These are phyloP conservation scores for Pythium dissimile DNA, from an alignment of 352 stramenopile species.

Conservation along the genomic window DNA sequence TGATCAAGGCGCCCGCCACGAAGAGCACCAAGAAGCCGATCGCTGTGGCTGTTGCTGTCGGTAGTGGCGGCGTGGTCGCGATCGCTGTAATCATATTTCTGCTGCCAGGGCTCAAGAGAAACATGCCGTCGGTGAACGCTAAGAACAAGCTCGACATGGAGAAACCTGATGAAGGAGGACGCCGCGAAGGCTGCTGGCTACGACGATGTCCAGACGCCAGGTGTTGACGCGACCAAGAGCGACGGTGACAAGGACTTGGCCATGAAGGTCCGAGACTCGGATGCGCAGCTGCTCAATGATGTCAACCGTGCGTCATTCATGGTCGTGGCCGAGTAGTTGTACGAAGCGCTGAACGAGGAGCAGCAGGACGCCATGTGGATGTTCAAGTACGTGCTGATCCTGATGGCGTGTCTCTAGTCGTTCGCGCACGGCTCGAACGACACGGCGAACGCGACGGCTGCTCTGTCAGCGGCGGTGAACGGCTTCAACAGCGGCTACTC, in stretches of 20 bases:
- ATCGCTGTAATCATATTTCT: slow-evolving; percentile 21
- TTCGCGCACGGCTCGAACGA: slow-evolving; percentile 84
- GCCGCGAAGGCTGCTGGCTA: slow-evolving; percentile 6
- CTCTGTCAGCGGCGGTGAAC: slow-evolving; percentile 52
- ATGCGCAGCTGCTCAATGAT: not conserved
- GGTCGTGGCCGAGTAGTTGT: slow-evolving; percentile 23
- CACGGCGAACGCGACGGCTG: slow-evolving; percentile 72
- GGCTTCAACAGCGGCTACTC: slow-evolving; percentile 47
- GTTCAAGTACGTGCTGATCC: slow-evolving; percentile 65
- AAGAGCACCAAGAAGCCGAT: slow-evolving; percentile 1
- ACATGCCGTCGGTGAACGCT: slow-evolving; percentile 19
- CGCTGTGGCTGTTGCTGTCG: not conserved
- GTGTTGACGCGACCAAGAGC: not conserved
- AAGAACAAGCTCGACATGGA: slow-evolving; percentile 16
- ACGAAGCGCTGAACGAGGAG: slow-evolving; percentile 25
- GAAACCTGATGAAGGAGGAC: slow-evolving; percentile 14
- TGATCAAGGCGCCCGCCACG: slow-evolving; percentile 30
- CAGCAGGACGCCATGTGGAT: slow-evolving; percentile 40
- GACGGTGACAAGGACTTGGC: not conserved
- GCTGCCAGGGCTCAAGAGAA: slow-evolving; percentile 22
- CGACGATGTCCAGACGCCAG: slow-evolving; percentile 7
- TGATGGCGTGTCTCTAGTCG: slow-evolving; percentile 65
- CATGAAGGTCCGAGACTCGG: not conserved
- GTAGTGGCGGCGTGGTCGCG: not conserved
- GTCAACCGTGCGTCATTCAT: slow-evolving; percentile 14